A percentile compares a stretch with the other conserved stretches of the same genome.
Evolutionary conservation across 352 stramenopile genomes (phyloP).

Genomic region (Globisporangium carolinianum): DNA sequence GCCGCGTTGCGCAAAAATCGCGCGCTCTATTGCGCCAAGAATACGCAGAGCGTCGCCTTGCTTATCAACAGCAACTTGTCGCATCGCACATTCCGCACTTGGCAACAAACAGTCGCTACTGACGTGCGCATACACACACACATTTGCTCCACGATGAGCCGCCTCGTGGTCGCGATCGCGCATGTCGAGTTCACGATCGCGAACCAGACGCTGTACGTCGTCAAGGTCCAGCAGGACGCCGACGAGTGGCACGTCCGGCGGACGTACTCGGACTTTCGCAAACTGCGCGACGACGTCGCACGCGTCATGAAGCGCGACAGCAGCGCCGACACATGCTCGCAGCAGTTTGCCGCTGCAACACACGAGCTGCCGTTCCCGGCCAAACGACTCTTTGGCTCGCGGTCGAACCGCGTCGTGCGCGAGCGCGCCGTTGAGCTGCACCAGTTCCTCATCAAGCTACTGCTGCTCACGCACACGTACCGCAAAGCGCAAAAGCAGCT

Average conservation of each 20-base stretch:
- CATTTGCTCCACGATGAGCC: conserved; percentile 36
- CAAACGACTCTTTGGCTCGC: conserved; percentile 60
- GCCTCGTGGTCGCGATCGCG: conserved; percentile 63
- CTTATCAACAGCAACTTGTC: background rate
- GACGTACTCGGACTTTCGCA: conserved; percentile 68
- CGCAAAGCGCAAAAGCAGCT: conserved; percentile 64
- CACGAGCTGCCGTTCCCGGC: conserved; percentile 42
- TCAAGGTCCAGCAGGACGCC: conserved; percentile 65
- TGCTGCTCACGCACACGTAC: conserved; percentile 69
- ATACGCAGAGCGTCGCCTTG: background rate
- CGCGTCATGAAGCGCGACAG: conserved; percentile 34
- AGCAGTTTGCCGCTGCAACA: conserved; percentile 27
- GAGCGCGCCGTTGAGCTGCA: conserved; percentile 66
- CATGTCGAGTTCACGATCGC: conserved; percentile 73
- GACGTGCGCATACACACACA: background rate
- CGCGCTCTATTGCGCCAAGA: background rate
- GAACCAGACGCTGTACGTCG: conserved; percentile 64
- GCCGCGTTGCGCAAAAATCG: background rate
- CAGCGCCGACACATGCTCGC: conserved; percentile 37
- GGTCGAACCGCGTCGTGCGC: conserved; percentile 68
- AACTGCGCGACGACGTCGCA: conserved; percentile 57
- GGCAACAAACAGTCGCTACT: background rate
- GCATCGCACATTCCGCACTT: background rate
- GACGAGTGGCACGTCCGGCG: conserved; percentile 69
- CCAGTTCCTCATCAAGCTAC: conserved; percentile 65